phyloP scores from a whole-genome alignment of 352 stramenopile genomes.

The Thraustochytrium sp. region DNA sequence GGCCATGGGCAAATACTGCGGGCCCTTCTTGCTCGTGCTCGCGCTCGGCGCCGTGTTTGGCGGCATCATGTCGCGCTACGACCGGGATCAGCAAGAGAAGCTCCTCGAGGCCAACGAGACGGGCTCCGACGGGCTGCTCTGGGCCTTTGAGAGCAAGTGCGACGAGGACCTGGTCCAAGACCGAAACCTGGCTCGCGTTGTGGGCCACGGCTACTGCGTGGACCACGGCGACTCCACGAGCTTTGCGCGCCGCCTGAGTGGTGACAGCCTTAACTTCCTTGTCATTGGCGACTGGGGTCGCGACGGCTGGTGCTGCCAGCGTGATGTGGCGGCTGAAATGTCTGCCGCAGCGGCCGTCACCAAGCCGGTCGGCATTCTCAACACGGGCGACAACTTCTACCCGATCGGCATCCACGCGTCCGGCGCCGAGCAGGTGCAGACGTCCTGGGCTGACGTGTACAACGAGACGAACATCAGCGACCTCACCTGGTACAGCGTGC shows the following conservation, averaged over 20 bases:
- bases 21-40: background rate
- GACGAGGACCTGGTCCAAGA: background rate
- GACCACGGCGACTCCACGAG: background rate
- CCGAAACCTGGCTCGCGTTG: too few species aligned
- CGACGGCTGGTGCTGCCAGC: background rate
- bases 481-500: background rate
- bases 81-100: too few species aligned
- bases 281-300: background rate
- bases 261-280: background rate
- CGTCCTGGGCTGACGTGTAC: background rate
- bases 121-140: background rate
- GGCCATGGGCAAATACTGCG: too few species aligned
- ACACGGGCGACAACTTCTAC: background rate
- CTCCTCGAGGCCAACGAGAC: too few species aligned
- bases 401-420: background rate
- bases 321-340: background rate
- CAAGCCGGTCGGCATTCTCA: background rate
- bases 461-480: background rate
- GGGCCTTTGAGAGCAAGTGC: background rate
- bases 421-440: background rate
- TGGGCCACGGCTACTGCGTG: background rate
- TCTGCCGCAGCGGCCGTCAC: background rate
- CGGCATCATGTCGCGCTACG: background rate
- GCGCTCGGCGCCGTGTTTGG: background rate
- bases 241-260: background rate